Base-by-base conservation (phyloP, 768 basidiomycete genomes). In the Candolleomyces aberdarensis region DNA sequence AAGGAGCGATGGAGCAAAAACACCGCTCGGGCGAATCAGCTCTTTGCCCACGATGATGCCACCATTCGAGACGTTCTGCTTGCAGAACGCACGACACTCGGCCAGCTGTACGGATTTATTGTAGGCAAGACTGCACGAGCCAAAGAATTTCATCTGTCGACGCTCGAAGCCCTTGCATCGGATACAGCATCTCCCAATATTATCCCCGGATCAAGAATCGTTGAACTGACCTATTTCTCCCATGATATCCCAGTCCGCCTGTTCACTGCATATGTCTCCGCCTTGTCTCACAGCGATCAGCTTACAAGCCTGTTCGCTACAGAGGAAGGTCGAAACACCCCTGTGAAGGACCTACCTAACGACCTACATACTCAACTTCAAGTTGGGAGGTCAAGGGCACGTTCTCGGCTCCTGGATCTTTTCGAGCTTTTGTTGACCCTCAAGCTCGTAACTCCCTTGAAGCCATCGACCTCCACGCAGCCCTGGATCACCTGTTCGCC, bases 61-160 rank as follows among this genome's bases (percentile, higher is more conserved):
- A 80, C 78, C 8, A 79, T 89, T 59, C 81, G 84, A 39, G 82
- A 86, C 20, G 79, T 84, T 36, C 76, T 94, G 59, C 73, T 91
- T n/a, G 80, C 81, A 2, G 91, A 96, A 68, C 80, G 83, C 50
- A 84, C 83, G 29, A 87, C 90, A 2, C 67, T 88, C n/a, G 80
- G 84, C 2, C 91, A 94, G 64, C 64, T 84, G 31, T 91, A 91
- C 68, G 94, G 92, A 14, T 92, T 83, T 71, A 81, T 89, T 48
- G 76, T 84, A 14, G 92, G 88, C 14, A 86, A 85, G 66, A 80
- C 81, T 32, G 74, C 85, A 1, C 82, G 94, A 48, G 83, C 85
- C 17, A 83, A 85, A 29, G 78, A 84, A 61, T 73, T 92, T 1
- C 90, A 94, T 67, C 72, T 88, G 26, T 76, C 78, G 50, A 77